Percentiles rank a stretch among this genome's conserved stretches.
phyloP scores from a whole-genome alignment of 139 green algal genomes.

The Coelastrella sp. region DNA sequence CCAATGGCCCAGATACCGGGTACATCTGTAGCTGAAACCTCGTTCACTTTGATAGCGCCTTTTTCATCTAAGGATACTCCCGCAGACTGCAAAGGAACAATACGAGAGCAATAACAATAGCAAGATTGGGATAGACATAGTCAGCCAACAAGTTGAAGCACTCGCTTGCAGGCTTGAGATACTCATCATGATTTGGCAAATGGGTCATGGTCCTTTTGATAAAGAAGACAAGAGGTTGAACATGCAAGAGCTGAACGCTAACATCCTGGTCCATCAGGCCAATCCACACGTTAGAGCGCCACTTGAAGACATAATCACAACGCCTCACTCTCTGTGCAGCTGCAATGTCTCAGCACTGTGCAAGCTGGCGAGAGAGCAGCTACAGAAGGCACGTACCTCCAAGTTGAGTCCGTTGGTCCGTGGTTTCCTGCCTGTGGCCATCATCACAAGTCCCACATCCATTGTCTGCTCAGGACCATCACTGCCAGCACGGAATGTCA shows the following conservation, averaged over 20 bases:
- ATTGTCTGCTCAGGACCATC: slow-evolving; percentile 26
- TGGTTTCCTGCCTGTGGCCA: slow-evolving; percentile 89
- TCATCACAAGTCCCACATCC: slow-evolving; percentile 79
- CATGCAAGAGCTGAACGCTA: no score
- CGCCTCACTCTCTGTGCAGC: no score
- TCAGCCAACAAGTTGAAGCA: background rate
- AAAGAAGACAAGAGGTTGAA: no score
- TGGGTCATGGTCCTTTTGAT: no score
- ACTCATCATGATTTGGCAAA: no score
- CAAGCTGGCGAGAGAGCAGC: background rate
- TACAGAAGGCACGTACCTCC: slow-evolving; percentile 64
- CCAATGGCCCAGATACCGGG: slow-evolving; percentile 91
- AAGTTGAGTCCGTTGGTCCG: slow-evolving; percentile 75
- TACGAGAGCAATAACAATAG: no score
- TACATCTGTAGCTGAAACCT: slow-evolving; percentile 86
- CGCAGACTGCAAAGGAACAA: slow-evolving; percentile 36
- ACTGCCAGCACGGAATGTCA: slow-evolving; percentile 47
- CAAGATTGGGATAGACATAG: background rate
- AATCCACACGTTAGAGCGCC: no score
- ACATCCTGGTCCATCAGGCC: no score
- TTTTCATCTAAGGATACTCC: slow-evolving; percentile 58
- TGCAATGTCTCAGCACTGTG: no score
- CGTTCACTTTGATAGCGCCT: slow-evolving; percentile 68
- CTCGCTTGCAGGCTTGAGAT: no score
- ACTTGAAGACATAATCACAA: no score